Percentiles rank a stretch among this genome's conserved stretches.
Conservation (phyloP, 768 basidiomycete genomes). For the Leccinum sublutescens region DNA sequence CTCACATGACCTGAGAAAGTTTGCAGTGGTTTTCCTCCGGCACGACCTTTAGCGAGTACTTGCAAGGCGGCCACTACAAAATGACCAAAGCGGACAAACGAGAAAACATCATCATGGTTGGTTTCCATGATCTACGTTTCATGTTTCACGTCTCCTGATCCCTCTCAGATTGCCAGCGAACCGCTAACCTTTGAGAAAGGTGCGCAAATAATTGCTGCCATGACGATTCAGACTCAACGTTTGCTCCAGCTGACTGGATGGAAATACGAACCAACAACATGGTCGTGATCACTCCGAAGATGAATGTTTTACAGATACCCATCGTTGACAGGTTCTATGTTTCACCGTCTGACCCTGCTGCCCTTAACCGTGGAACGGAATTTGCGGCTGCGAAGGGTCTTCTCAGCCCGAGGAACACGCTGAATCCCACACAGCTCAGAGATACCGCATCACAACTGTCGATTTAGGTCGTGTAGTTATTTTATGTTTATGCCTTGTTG, state of each 20-base stretch:
- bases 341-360: constrained; percentile 77
- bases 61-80: constrained; percentile 85
- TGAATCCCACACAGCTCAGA: constrained; percentile 21
- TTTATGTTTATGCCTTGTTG: constrained; percentile 1
- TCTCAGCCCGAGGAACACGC: constrained; percentile 55
- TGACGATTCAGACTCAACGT: neutral
- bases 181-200: constrained; percentile 96
- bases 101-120: constrained; percentile 91
- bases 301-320: constrained; percentile 92
- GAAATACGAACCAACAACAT: constrained; percentile 96
- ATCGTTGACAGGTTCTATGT: constrained; percentile 93
- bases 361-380: constrained; percentile 65
- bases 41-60: constrained; percentile 88
- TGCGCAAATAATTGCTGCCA: constrained; percentile 26
- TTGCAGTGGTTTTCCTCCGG: constrained; percentile 91
- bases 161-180: constrained; percentile 76
- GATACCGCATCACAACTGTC: constrained; percentile 21
- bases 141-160: constrained; percentile 10
- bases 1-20: constrained; percentile 8
- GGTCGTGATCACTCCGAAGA: constrained; percentile 93
- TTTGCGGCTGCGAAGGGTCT: constrained; percentile 90
- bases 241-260: constrained; percentile 85
- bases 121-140: constrained; percentile 5
- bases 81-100: constrained; percentile 96
- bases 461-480: constrained; percentile 12